A percentile compares a stretch with the other conserved stretches of the same genome.
Conservation (phyloP, 345 rosid genomes). For the Gossypium bickii region DNA sequence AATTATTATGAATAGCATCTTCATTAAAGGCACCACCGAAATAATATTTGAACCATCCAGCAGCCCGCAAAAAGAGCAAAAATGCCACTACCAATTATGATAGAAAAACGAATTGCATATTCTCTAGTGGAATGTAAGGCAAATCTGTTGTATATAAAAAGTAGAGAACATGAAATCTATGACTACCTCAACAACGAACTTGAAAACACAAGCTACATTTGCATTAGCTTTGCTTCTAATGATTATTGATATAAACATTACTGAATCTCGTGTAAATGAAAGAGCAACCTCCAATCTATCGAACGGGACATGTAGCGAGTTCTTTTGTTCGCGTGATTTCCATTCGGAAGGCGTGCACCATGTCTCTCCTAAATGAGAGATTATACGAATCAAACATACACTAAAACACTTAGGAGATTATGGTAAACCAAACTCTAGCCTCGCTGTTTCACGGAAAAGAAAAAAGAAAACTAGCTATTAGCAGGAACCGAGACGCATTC, state of each 20-base stretch:
- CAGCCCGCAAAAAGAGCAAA: conserved; percentile 52
- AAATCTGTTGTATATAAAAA: neutral
- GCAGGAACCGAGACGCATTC: neutral
- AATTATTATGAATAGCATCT: conserved; percentile 90
- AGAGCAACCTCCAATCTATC: conserved; percentile 98
- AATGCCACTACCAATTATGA: neutral
- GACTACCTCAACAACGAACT: conserved; percentile 89
- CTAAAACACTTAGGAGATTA: neutral
- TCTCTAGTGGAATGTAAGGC: neutral
- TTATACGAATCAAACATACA: neutral
- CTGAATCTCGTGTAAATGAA: conserved; percentile 94
- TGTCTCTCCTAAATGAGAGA: conserved; percentile 59
- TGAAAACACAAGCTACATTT: conserved; percentile 95
- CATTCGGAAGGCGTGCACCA: conserved; percentile 98
- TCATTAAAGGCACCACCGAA: conserved; percentile 98
- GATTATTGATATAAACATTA: conserved; percentile 93
- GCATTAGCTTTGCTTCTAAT: conserved; percentile 81
- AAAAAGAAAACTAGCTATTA: neutral
- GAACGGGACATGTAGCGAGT: conserved; percentile 93
- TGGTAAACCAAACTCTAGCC: neutral
- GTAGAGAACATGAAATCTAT: neutral
- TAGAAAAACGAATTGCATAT: neutral
- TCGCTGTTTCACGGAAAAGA: neutral
- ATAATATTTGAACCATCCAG: conserved; percentile 86
- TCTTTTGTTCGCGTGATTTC: conserved; percentile 99